These are phyloP conservation scores for Penicillium lagena DNA, from an alignment of 495 filamentous ascomycete species.

Conservation along the genomic window DNA sequence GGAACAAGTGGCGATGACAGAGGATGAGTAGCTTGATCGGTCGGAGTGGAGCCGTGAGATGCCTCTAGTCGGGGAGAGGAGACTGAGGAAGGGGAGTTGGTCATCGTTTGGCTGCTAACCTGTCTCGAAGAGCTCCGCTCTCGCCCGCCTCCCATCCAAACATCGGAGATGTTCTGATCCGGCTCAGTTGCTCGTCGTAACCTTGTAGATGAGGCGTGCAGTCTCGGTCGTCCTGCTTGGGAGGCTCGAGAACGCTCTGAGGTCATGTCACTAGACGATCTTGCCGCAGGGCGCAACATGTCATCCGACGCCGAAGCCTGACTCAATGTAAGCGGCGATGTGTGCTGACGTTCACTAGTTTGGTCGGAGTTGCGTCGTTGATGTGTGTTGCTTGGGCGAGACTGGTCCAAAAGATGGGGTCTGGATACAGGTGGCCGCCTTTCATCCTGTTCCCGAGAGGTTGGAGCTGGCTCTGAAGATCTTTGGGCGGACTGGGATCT, in stretches of 20 bases:
- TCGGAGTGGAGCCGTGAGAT: conserved; percentile 3
- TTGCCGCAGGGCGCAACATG: conserved; percentile 24
- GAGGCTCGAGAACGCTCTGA: conserved; percentile 27
- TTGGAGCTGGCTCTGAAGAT: conserved; percentile 4
- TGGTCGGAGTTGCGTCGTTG: conserved; percentile 49
- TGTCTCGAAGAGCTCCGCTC: conserved; percentile 17
- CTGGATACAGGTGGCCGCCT: conserved; percentile 48
- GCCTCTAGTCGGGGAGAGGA: background rate
- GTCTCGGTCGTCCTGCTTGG: conserved; percentile 15
- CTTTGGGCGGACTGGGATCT: conserved; percentile 31
- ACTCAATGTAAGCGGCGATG: conserved; percentile 27
- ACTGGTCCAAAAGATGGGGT: conserved; percentile 47
- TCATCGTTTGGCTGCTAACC: conserved; percentile 12
- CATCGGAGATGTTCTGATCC: conserved; percentile 26
- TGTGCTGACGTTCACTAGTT: conserved; percentile 21
- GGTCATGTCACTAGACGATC: conserved; percentile 39
- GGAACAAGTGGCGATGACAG: conserved; percentile 17
- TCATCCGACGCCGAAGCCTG: conserved; percentile 35
- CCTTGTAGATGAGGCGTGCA: conserved; percentile 21
- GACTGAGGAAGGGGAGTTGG: conserved; percentile 13
- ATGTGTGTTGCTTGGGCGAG: conserved; percentile 26
- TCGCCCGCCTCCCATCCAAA: conserved; percentile 22
- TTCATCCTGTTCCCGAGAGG: conserved; percentile 7
- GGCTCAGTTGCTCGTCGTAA: conserved; percentile 33
- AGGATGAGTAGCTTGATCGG: conserved; percentile 1